phyloP scores from a whole-genome alignment of 495 filamentous ascomycete genomes.

The Tetracladium marchalianum region DNA sequence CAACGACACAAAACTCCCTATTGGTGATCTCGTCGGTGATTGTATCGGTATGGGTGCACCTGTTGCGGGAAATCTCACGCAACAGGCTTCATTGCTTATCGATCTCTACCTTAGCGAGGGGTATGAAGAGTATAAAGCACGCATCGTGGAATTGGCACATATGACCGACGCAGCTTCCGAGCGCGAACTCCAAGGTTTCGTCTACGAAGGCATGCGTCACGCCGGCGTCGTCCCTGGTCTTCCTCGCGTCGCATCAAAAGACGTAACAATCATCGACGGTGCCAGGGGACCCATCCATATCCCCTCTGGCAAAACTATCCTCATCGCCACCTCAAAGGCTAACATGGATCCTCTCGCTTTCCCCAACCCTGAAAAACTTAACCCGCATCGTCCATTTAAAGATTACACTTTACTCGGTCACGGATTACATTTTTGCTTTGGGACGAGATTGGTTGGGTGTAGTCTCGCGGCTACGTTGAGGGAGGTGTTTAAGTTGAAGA shows the following conservation, averaged over 20 bases:
- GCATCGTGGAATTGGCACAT: constrained; percentile 49
- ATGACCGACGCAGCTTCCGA: constrained; percentile 35
- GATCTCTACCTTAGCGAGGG: constrained; percentile 66
- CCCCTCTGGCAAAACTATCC: constrained; percentile 31
- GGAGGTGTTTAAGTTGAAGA: constrained; percentile 27
- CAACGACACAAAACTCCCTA: constrained; percentile 49
- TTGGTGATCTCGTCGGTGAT: constrained; percentile 41
- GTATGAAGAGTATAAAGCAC: constrained; percentile 40
- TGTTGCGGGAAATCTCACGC: constrained; percentile 62
- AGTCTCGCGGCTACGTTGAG: constrained; percentile 55
- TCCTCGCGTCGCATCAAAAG: constrained; percentile 38
- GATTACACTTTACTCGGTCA: constrained; percentile 58
- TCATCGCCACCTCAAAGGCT: constrained; percentile 49
- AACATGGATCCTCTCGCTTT: constrained; percentile 53
- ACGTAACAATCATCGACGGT: constrained; percentile 42
- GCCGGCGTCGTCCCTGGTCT: constrained; percentile 42
- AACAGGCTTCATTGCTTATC: constrained; percentile 68
- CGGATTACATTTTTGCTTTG: constrained; percentile 54
- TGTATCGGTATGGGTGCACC: constrained; percentile 40
- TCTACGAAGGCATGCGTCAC: constrained; percentile 39
- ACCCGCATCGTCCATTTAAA: constrained; percentile 56
- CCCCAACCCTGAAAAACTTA: constrained; percentile 56
- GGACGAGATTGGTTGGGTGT: constrained; percentile 47
- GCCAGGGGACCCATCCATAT: constrained; percentile 35
- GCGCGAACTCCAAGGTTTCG: constrained; percentile 30